Evolutionary conservation across 805 yeast species (phyloP).

Genomic region (Yamadazyma akitaensis): DNA sequence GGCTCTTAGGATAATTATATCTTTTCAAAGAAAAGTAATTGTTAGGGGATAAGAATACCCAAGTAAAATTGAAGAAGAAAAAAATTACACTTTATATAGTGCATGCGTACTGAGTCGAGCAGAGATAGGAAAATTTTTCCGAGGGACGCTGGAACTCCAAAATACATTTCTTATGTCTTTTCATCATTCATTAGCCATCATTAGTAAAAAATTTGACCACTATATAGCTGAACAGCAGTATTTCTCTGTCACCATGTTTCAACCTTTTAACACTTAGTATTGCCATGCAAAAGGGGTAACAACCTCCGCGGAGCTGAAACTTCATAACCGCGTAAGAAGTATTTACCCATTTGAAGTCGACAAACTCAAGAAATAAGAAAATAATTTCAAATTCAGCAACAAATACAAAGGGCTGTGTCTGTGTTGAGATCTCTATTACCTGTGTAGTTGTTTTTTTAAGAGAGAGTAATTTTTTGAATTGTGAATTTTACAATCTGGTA

Average conservation of each 20-base stretch:
- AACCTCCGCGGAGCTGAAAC: not conserved
- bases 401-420: no score
- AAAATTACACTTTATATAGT: conserved; percentile 2
- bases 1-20: not conserved
- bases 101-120: not conserved
- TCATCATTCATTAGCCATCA: not conserved
- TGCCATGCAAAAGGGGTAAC: not conserved
- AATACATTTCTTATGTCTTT: not conserved
- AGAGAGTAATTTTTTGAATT: no score
- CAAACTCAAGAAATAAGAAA: no score
- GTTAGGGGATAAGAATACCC: conserved; percentile 7
- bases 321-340: not conserved
- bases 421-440: no score
- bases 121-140: conserved; percentile 8
- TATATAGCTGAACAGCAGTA: not conserved
- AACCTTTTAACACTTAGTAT: no score
- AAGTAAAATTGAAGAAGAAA: conserved; percentile 5
- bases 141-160: not conserved
- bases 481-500: no score
- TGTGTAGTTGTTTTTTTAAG: no score
- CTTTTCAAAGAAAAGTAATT: not conserved
- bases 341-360: no score
- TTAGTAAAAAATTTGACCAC: not conserved
- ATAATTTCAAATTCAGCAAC: no score
- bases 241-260: not conserved